These are phyloP conservation scores for Periconia sp. DNA, from an alignment of 2,329 filamentous ascomycete genomes.

Conservation along the genomic window DNA sequence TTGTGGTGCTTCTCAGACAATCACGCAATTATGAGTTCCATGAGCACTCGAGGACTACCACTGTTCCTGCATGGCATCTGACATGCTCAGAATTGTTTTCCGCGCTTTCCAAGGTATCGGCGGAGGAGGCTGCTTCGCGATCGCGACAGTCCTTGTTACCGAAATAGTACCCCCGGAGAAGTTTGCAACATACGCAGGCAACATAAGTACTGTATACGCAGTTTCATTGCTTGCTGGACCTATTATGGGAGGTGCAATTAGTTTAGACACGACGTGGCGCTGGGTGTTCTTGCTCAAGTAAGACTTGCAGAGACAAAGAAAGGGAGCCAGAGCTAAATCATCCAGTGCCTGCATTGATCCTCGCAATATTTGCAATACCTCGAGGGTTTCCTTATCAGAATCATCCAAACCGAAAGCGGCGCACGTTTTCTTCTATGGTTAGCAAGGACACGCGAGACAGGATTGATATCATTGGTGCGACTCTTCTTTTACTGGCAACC, in stretches of 20 bases:
- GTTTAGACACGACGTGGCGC: constrained; percentile 36
- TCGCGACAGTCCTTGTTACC: too few relatives aligned
- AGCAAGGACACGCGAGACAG: neutral
- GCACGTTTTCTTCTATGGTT: neutral
- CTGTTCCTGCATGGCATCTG: too few relatives aligned
- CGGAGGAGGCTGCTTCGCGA: constrained; percentile 19
- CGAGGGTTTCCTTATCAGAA: neutral
- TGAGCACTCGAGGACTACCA: too few relatives aligned
- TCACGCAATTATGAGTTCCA: too few relatives aligned
- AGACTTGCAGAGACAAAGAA: too few relatives aligned
- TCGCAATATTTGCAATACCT: neutral
- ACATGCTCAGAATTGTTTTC: constrained; percentile 38
- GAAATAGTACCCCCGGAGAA: too few relatives aligned
- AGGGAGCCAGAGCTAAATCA: too few relatives aligned
- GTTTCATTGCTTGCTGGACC: constrained; percentile 30
- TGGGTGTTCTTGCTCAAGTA: constrained; percentile 23
- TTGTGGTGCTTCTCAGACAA: constrained; percentile 31
- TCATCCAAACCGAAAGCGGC: too few relatives aligned
- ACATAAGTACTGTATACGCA: too few relatives aligned
- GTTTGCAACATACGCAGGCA: too few relatives aligned
- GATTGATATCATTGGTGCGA: constrained; percentile 6
- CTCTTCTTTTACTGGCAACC: constrained; percentile 1
- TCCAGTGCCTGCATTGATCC: neutral
- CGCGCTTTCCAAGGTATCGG: constrained; percentile 38
- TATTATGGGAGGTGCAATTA: constrained; percentile 42